Conservation (phyloP, 352 stramenopile genomes). For the Globisporangium carolinianum region DNA sequence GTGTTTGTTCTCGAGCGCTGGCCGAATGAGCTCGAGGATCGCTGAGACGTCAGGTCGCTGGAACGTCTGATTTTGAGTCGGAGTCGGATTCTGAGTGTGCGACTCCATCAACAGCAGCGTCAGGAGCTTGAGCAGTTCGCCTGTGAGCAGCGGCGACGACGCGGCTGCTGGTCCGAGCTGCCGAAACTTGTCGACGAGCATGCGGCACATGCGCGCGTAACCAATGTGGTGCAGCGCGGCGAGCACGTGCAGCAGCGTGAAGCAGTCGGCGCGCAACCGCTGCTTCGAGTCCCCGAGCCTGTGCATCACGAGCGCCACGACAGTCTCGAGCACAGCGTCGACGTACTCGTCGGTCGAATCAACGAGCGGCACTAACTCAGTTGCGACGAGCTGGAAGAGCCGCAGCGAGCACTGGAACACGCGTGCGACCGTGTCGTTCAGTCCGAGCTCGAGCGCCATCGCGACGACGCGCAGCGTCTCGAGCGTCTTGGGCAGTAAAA, state of each 20-base stretch:
- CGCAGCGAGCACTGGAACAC: conserved; percentile 77
- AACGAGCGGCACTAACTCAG: conserved; percentile 64
- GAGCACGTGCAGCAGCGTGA: conserved; percentile 61
- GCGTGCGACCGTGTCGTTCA: conserved; percentile 70
- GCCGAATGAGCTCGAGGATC: conserved; percentile 40
- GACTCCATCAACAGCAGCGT: conserved; percentile 48
- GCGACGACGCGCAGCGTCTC: conserved; percentile 53
- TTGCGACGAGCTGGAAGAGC: conserved; percentile 58
- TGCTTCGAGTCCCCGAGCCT: conserved; percentile 79
- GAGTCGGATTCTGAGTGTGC: neutral
- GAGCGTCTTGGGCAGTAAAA: conserved; percentile 33
- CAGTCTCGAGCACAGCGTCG: conserved; percentile 55
- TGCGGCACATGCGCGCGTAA: conserved; percentile 50
- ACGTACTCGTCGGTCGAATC: conserved; percentile 34
- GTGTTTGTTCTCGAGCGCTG: conserved; percentile 76
- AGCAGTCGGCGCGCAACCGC: conserved; percentile 59
- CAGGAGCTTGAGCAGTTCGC: conserved; percentile 62
- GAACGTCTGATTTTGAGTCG: neutral
- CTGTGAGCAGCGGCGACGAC: conserved; percentile 41
- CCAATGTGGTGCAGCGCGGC: conserved; percentile 49
- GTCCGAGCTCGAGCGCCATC: conserved; percentile 49
- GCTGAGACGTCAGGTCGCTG: conserved; percentile 21
- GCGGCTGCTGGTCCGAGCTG: conserved; percentile 27
- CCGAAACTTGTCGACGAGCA: conserved; percentile 55
- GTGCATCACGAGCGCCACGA: conserved; percentile 52